phyloP scores from a whole-genome alignment of 164 flowering plant species.

The Sextonia rubra region DNA sequence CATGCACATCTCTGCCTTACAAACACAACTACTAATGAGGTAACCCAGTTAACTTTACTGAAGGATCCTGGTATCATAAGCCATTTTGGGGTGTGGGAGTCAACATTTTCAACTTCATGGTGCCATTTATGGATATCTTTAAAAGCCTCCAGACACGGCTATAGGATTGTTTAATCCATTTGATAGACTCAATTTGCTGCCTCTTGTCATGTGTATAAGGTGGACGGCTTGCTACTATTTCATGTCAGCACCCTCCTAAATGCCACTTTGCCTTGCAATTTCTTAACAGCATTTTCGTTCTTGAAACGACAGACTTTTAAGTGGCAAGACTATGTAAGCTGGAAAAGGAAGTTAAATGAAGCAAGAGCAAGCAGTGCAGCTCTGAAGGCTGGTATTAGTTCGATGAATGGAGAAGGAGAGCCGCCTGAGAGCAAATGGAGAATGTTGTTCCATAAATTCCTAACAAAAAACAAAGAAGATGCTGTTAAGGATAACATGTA shows the following conservation, averaged over 20 bases:
- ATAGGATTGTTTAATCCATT: too few relatives aligned
- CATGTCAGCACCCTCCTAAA: neutral
- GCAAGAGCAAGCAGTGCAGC: constrained; percentile 77
- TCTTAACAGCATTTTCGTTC: neutral
- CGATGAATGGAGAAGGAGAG: constrained; percentile 41
- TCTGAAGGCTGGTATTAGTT: constrained; percentile 56
- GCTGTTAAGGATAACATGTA: constrained; percentile 55
- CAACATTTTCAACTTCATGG: neutral
- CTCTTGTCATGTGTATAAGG: neutral
- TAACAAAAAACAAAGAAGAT: constrained; percentile 30
- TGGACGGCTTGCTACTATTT: neutral
- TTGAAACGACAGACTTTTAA: constrained; percentile 60
- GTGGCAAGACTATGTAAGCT: constrained; percentile 79
- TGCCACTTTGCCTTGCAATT: neutral
- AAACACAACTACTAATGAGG: constrained; percentile 97
- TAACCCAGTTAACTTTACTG: constrained; percentile 12
- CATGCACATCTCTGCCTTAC: constrained; percentile 79
- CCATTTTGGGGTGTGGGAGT: neutral
- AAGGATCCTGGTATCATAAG: neutral
- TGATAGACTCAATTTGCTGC: too few relatives aligned
- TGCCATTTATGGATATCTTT: neutral
- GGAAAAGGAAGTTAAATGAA: constrained; percentile 70
- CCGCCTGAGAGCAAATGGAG: constrained; percentile 66
- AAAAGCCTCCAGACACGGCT: neutral
- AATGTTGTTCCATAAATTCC: constrained; percentile 55